Evolutionary conservation across 495 filamentous ascomycete species (phyloP).

Genomic region (Parmelia sp.): DNA sequence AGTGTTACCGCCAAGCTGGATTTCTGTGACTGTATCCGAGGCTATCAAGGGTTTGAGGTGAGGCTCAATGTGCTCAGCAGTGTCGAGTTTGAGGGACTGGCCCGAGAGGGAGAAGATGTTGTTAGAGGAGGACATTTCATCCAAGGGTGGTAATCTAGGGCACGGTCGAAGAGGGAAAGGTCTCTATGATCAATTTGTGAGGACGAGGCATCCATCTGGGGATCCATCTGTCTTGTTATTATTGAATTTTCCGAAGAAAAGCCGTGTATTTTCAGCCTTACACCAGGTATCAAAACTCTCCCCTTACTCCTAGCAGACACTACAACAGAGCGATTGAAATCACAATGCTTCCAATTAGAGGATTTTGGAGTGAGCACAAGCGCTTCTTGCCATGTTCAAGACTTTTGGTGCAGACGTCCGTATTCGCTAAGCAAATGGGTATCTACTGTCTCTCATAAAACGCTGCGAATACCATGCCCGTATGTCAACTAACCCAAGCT

Average conservation of each 20-base stretch:
- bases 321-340: too few species aligned
- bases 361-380: too few species aligned
- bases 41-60: constrained; percentile 69
- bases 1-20: constrained; percentile 82
- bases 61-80: constrained; percentile 75
- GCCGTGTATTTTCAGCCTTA: not conserved
- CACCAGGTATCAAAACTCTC: not conserved
- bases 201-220: not conserved
- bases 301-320: not conserved
- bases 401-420: too few species aligned
- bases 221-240: too few species aligned
- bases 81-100: constrained; percentile 85
- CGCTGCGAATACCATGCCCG: not conserved
- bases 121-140: constrained; percentile 55
- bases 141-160: constrained; percentile 19
- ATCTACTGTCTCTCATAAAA: not conserved
- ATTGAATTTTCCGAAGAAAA: too few species aligned
- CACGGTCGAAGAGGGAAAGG: too few species aligned
- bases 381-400: too few species aligned
- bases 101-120: constrained; percentile 88
- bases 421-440: constrained; percentile 1
- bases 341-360: too few species aligned
- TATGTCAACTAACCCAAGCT: not conserved
- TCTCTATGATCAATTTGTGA: not conserved
- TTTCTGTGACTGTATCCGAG: constrained; percentile 70